A percentile compares a stretch with the other conserved stretches of the same genome.
Evolutionary conservation across 805 yeast genomes (phyloP).

Genomic region (Kazachstania bromeliacearum): DNA sequence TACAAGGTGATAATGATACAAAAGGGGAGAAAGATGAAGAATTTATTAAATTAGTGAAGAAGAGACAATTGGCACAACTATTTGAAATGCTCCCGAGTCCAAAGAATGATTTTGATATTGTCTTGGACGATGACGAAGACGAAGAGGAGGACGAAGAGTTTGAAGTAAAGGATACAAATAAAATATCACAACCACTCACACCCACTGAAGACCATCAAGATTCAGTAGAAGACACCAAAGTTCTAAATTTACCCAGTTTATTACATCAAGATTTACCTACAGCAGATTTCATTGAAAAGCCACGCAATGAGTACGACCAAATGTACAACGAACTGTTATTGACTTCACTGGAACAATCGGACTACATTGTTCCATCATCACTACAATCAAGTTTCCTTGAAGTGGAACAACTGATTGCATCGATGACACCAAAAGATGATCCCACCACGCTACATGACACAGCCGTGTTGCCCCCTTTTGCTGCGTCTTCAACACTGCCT

Average conservation of each 20-base stretch:
- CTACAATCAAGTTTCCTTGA: neutral
- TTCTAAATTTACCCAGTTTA: neutral
- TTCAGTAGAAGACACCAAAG: neutral
- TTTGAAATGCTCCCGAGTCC: constrained; percentile 34
- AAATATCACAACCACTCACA: too few species aligned
- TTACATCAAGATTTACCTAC: neutral
- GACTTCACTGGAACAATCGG: constrained; percentile 3
- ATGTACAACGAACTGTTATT: constrained; percentile 18
- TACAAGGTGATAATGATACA: neutral
- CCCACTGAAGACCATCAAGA: too few species aligned
- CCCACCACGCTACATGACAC: neutral
- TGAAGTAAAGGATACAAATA: neutral
- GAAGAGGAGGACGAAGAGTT: constrained; percentile 9
- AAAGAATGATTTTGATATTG: constrained; percentile 39
- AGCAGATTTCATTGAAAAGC: constrained; percentile 13
- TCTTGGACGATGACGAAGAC: constrained; percentile 28
- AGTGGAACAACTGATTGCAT: neutral
- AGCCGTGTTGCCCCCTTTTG: neutral
- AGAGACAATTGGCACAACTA: constrained; percentile 10
- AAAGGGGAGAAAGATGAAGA: neutral
- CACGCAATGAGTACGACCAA: constrained; percentile 12
- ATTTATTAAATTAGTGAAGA: constrained; percentile 7
- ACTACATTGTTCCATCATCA: neutral
- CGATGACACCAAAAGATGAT: neutral
- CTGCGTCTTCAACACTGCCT: neutral